phyloP scores from a whole-genome alignment of 2,329 filamentous ascomycete genomes.

The Colletotrichum agaves region DNA sequence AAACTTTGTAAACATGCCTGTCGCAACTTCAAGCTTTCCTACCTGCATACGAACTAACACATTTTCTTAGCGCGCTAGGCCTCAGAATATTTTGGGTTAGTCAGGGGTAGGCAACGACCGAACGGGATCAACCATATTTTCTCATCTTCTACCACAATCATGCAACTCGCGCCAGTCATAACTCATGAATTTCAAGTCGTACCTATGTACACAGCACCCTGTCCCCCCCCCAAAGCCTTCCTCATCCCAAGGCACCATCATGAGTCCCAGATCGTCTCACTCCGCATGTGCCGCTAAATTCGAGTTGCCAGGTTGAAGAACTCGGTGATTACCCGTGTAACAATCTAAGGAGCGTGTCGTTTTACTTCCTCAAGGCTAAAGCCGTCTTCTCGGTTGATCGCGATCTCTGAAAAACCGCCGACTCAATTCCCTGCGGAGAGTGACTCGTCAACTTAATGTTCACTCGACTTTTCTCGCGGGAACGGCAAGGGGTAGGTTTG shows the following conservation, averaged over 20 bases:
- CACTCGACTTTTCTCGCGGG: constrained; percentile 12
- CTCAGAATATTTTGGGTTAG: not conserved
- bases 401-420: not conserved
- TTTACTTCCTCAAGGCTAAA: not conserved
- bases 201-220: constrained; percentile 19
- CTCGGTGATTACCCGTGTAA: constrained; percentile 12
- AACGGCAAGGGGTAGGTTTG: constrained; percentile 13
- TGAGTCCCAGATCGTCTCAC: not conserved
- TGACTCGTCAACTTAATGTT: constrained; percentile 28
- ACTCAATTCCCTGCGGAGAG: constrained; percentile 23
- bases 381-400: not conserved
- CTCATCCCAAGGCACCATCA: not conserved
- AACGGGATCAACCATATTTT: not conserved
- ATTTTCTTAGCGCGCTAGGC: not conserved
- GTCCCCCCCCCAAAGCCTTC: not conserved
- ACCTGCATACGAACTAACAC: not conserved
- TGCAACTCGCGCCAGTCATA: not conserved
- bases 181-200: constrained; percentile 3
- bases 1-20: not conserved
- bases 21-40: not conserved
- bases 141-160: not conserved
- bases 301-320: constrained; percentile 2
- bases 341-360: not conserved
- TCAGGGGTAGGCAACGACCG: not conserved
- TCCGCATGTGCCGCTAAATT: not conserved